Conservation (phyloP, 2,329 filamentous ascomycete species). For the Dothiorella sarmentorum region DNA sequence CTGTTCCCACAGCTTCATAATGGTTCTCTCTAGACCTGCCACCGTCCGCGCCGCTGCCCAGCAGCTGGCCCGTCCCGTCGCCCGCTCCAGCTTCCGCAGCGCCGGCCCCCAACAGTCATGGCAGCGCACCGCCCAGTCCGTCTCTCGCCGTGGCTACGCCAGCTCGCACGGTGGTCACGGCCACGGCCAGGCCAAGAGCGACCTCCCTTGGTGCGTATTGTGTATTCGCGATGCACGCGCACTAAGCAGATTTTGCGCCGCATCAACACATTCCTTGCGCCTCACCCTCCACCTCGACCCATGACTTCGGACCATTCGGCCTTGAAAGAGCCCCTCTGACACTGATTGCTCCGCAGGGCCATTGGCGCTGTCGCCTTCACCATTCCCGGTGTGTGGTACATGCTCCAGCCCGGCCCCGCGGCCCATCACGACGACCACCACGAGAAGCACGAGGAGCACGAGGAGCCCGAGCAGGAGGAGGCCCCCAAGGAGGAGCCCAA, state of each 20-base stretch:
- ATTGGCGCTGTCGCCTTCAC: slow-evolving; percentile 37
- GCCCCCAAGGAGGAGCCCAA: slow-evolving; percentile 26
- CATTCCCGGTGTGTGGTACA: slow-evolving; percentile 32
- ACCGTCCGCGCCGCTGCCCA: slow-evolving; percentile 37
- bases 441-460: slow-evolving; percentile 28
- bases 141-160: slow-evolving; percentile 37
- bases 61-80: slow-evolving; percentile 34
- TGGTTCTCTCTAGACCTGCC: slow-evolving; percentile 38
- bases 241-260: not conserved
- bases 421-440: slow-evolving; percentile 37
- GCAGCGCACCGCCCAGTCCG: slow-evolving; percentile 34
- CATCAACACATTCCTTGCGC: not conserved
- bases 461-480: slow-evolving; percentile 22
- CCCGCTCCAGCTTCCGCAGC: slow-evolving; percentile 28
- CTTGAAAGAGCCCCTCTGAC: not conserved
- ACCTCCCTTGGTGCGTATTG: slow-evolving; percentile 40
- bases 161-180: slow-evolving; percentile 29
- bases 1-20: slow-evolving; percentile 33
- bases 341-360: slow-evolving; percentile 31
- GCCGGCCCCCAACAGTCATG: slow-evolving; percentile 36
- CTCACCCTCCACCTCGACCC: not conserved
- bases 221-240: not conserved
- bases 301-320: slow-evolving; percentile 8
- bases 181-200: slow-evolving; percentile 32
- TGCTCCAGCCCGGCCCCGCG: slow-evolving; percentile 29